These are phyloP conservation scores for Coemansia sp. DNA, from an alignment of 192 early-diverging fungal species.

Conservation along the genomic window DNA sequence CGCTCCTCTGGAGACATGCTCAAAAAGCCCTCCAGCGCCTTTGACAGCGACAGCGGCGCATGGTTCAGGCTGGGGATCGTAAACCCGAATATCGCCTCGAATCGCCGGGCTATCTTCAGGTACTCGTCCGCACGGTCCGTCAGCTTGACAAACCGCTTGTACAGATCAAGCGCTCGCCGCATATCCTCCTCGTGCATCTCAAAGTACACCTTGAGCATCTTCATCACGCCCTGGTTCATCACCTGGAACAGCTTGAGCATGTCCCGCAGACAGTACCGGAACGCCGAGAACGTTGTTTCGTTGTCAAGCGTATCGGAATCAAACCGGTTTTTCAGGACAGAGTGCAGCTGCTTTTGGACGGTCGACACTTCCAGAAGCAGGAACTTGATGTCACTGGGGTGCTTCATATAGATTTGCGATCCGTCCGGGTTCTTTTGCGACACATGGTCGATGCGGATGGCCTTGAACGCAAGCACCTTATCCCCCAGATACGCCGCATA, in stretches of 20 bases:
- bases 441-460: constrained; percentile 53
- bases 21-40: constrained; percentile 54
- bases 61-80: constrained; percentile 52
- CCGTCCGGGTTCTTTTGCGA: constrained; percentile 39
- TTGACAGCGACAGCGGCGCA: constrained; percentile 54
- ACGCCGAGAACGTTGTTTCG: constrained; percentile 54
- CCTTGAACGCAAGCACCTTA: constrained; percentile 52
- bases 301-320: constrained; percentile 54
- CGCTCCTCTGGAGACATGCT: constrained; percentile 46
- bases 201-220: constrained; percentile 60
- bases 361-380: constrained; percentile 54
- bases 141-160: constrained; percentile 57
- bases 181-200: constrained; percentile 52
- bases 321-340: constrained; percentile 55
- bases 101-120: constrained; percentile 49
- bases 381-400: constrained; percentile 37
- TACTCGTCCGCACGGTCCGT: constrained; percentile 55
- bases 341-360: constrained; percentile 55
- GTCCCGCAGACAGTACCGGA: constrained; percentile 54
- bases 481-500: constrained; percentile 55
- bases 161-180: constrained; percentile 54
- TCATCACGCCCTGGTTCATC: constrained; percentile 59
- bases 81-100: constrained; percentile 54
- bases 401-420: constrained; percentile 48
- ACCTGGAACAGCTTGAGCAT: constrained; percentile 59